phyloP scores from a whole-genome alignment of 129 eudicot genomes.

The Logfia minima region DNA sequence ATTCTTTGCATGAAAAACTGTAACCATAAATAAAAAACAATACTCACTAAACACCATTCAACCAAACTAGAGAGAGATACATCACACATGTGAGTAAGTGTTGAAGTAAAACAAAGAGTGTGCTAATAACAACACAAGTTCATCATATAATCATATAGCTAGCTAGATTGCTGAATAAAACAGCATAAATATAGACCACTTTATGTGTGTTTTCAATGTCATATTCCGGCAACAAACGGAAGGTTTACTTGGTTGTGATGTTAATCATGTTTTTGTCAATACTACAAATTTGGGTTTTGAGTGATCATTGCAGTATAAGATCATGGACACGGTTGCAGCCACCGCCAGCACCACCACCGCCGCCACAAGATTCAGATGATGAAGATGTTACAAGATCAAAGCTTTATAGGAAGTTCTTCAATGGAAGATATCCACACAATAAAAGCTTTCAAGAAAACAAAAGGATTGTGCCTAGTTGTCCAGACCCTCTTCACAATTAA shows the following conservation, averaged over 20 bases:
- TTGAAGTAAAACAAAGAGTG: neutral
- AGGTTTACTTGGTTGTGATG: conserved; percentile 29
- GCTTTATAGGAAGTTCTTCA: conserved; percentile 50
- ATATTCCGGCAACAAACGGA: conserved; percentile 40
- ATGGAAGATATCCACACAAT: conserved; percentile 36
- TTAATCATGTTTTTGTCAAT: conserved; percentile 45
- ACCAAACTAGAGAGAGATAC: neutral
- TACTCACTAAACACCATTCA: neutral
- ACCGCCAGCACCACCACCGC: conserved; percentile 40
- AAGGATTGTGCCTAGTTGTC: conserved; percentile 86
- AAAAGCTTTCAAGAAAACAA: conserved; percentile 50
- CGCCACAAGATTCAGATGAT: conserved; percentile 18
- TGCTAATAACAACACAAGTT: neutral
- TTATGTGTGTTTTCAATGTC: conserved; percentile 62
- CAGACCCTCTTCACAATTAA: conserved; percentile 93
- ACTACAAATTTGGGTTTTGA: conserved; percentile 42
- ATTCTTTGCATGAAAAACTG: neutral
- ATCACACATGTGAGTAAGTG: neutral
- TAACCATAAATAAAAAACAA: neutral
- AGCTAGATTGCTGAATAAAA: neutral
- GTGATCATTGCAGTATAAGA: conserved; percentile 40
- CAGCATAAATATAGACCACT: conserved; percentile 15
- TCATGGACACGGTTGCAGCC: conserved; percentile 44
- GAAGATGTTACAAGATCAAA: conserved; percentile 32
- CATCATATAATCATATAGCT: neutral